A percentile compares a stretch with the other conserved stretches of the same genome.
Conservation (phyloP, 352 stramenopile genomes). For the Phytophthora fragariae region DNA sequence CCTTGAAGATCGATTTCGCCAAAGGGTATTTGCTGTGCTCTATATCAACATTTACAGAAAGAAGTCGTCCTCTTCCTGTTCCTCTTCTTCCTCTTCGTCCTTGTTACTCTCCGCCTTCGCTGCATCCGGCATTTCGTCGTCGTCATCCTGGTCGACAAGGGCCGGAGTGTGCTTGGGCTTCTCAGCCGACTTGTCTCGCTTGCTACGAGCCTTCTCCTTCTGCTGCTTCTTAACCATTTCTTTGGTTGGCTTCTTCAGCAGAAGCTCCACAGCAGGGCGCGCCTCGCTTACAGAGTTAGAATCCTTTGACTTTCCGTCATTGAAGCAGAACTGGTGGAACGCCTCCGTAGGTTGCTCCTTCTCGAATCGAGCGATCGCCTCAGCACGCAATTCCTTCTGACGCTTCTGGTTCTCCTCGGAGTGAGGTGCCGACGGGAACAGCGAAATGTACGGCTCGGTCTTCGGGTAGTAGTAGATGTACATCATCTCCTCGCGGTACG, state of each 20-base stretch:
- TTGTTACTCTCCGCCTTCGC: constrained; percentile 27
- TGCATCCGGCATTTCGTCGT: constrained; percentile 36
- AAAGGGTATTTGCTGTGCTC: constrained; percentile 4
- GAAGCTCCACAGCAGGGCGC: constrained; percentile 50
- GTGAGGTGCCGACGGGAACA: constrained; percentile 68
- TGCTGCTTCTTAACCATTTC: constrained; percentile 78
- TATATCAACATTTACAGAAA: constrained; percentile 58
- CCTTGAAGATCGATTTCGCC: not conserved
- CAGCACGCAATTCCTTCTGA: constrained; percentile 54
- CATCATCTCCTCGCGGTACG: constrained; percentile 70
- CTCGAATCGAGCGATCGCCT: constrained; percentile 60
- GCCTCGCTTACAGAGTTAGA: constrained; percentile 11
- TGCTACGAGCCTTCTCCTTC: constrained; percentile 66
- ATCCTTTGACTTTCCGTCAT: constrained; percentile 50
- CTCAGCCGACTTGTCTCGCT: constrained; percentile 52
- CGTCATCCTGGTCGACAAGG: constrained; percentile 67
- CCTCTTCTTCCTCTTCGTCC: constrained; percentile 35
- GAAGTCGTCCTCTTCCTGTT: constrained; percentile 73
- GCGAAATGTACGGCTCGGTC: constrained; percentile 69
- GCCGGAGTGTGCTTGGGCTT: constrained; percentile 41
- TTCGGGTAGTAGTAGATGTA: constrained; percentile 89
- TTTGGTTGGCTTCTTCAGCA: constrained; percentile 74
- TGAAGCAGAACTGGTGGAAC: constrained; percentile 83
- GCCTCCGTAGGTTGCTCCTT: constrained; percentile 64
- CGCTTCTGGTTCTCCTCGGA: constrained; percentile 56